A percentile compares a stretch with the other conserved stretches of the same genome.
These are phyloP conservation scores for Morella rubra DNA, from an alignment of 306 rosid genomes.

Conservation along the genomic window DNA sequence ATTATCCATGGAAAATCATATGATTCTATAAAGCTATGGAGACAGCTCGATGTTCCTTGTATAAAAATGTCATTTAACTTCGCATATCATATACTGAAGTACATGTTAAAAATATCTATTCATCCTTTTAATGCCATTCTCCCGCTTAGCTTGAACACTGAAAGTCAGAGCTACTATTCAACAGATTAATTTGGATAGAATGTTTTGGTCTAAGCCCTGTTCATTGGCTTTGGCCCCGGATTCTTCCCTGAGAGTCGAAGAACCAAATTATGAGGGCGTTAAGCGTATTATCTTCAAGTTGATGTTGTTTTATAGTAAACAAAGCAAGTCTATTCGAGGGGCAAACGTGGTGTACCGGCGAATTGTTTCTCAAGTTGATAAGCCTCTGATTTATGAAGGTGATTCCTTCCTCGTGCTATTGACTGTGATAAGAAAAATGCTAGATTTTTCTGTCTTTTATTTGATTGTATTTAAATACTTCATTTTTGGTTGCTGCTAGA, in stretches of 20 bases:
- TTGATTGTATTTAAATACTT: neutral
- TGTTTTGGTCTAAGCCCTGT: slow-evolving; percentile 86
- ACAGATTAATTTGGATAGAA: slow-evolving; percentile 67
- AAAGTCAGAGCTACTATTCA: slow-evolving; percentile 13
- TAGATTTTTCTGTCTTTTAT: neutral
- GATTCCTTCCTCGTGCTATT: neutral
- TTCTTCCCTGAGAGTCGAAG: slow-evolving; percentile 71
- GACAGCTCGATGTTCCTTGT: neutral
- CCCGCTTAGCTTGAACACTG: slow-evolving; percentile 21
- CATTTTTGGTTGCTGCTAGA: neutral
- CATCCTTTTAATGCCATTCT: neutral
- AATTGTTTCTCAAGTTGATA: slow-evolving; percentile 76
- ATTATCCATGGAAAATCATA: neutral
- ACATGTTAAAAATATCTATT: neutral
- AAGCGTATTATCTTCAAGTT: slow-evolving; percentile 60
- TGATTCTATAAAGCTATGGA: neutral
- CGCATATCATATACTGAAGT: neutral
- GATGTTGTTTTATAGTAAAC: slow-evolving; percentile 84
- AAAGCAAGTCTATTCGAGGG: slow-evolving; percentile 90
- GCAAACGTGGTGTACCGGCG: slow-evolving; percentile 81
- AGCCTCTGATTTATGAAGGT: slow-evolving; percentile 87
- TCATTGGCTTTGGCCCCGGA: slow-evolving; percentile 65
- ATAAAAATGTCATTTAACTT: slow-evolving; percentile 9
- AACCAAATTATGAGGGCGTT: slow-evolving; percentile 71
- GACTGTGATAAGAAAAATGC: neutral